Conservation (phyloP, 2,329 filamentous ascomycete genomes). For the Alternaria sp. region DNA sequence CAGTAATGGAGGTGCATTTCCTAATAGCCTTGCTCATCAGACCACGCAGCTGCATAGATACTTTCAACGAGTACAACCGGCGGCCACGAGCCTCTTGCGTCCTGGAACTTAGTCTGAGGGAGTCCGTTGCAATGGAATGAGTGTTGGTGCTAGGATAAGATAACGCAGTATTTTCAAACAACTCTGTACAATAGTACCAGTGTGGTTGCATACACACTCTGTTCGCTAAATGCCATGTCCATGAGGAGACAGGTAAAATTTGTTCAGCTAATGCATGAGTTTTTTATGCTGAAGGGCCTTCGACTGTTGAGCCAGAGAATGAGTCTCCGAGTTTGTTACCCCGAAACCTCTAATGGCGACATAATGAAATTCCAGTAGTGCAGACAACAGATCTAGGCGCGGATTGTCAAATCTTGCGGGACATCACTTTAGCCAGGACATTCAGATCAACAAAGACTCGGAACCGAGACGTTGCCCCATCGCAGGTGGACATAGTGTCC, state of each 20-base stretch:
- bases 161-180: neutral
- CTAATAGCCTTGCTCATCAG: neutral
- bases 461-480: constrained; percentile 5
- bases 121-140: neutral
- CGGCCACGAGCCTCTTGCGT: neutral
- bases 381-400: neutral
- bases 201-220: neutral
- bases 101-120: neutral
- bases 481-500: constrained; percentile 22
- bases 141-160: neutral
- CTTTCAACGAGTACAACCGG: neutral
- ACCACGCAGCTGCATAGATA: neutral
- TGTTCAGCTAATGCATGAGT: neutral
- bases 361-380: neutral
- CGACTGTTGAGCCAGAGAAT: neutral
- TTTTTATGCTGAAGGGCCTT: neutral
- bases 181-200: neutral
- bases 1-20: neutral
- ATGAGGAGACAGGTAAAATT: neutral
- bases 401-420: neutral
- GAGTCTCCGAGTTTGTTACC: neutral
- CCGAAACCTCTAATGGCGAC: neutral
- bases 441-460: neutral
- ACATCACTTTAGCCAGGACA: neutral
- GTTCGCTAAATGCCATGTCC: neutral